Conservation (phyloP, 208 protist species). For the Acanthamoeba castellanii region DNA sequence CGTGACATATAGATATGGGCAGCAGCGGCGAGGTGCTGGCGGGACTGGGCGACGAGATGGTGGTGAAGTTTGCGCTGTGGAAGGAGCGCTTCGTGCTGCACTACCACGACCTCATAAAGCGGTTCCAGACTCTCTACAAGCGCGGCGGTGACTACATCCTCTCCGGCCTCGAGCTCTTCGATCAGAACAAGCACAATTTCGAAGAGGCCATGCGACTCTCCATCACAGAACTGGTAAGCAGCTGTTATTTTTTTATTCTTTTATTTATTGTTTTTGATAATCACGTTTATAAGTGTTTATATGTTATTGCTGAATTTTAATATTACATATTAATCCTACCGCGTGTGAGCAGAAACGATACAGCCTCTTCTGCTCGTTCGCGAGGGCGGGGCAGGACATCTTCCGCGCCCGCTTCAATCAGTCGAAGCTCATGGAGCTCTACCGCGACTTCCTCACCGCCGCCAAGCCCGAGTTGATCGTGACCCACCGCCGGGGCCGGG, state of each 20-base stretch:
- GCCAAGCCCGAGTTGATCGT: neutral
- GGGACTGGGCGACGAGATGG: neutral
- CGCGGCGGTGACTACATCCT: slow-evolving; percentile 20
- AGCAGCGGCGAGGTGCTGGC: neutral
- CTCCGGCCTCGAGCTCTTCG: slow-evolving; percentile 51
- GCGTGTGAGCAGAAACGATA: neutral
- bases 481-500: neutral
- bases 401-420: slow-evolving; percentile 40
- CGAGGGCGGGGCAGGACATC: slow-evolving; percentile 36
- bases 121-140: neutral
- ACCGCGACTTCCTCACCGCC: neutral
- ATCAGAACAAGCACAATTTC: slow-evolving; percentile 62
- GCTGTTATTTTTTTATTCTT: neutral
- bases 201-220: slow-evolving; percentile 57
- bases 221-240: neutral
- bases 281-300: no score
- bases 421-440: slow-evolving; percentile 28
- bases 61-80: neutral
- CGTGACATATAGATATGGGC: neutral
- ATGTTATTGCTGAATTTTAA: neutral
- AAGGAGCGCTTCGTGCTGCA: slow-evolving; percentile 33
- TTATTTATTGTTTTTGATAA: neutral
- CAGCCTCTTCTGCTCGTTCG: slow-evolving; percentile 41
- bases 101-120: slow-evolving; percentile 48
- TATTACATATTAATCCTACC: neutral